Percentiles rank a stretch among this genome's conserved stretches.
Evolutionary conservation across 2,329 filamentous ascomycete species (phyloP).

Genomic region (Lithohypha guttulata): DNA sequence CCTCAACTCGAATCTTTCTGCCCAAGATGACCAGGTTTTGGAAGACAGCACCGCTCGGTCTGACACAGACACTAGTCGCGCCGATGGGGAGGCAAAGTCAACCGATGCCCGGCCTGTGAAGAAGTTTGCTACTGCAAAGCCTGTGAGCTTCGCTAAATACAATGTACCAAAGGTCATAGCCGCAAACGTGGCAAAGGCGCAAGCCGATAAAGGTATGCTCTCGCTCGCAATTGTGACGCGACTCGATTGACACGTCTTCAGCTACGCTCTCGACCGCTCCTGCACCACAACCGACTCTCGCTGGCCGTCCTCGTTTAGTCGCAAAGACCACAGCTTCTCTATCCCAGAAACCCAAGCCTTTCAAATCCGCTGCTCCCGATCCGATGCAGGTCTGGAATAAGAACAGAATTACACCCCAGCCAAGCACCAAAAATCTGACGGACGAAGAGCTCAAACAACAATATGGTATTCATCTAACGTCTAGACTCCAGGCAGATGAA

Average conservation of each 20-base stretch:
- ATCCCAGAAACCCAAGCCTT: constrained; percentile 40
- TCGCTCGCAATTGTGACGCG: constrained; percentile 1
- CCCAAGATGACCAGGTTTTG: constrained; percentile 15
- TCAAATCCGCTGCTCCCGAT: constrained; percentile 45
- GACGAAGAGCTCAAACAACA: constrained; percentile 59
- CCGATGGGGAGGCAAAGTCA: constrained; percentile 34
- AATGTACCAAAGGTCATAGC: constrained; percentile 52
- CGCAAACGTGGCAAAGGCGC: constrained; percentile 41
- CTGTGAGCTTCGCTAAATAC: constrained; percentile 56
- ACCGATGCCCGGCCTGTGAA: constrained; percentile 42
- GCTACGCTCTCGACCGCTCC: constrained; percentile 30
- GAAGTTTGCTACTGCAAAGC: constrained; percentile 53
- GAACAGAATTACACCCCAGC: constrained; percentile 43
- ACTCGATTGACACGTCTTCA: constrained; percentile 16
- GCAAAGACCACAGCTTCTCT: constrained; percentile 49
- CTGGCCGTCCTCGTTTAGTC: constrained; percentile 49
- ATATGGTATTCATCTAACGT: constrained; percentile 58
- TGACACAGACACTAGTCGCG: constrained; percentile 52
- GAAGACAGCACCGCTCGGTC: constrained; percentile 44
- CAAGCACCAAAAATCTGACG: constrained; percentile 53
- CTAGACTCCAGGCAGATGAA: constrained; percentile 52
- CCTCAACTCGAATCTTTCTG: constrained; percentile 22
- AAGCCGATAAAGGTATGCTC: constrained; percentile 43
- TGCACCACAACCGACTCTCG: constrained; percentile 30
- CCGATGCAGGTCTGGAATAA: constrained; percentile 62